Base-by-base conservation (phyloP, 1,139 yeast species). In the Diutina sp. region DNA sequence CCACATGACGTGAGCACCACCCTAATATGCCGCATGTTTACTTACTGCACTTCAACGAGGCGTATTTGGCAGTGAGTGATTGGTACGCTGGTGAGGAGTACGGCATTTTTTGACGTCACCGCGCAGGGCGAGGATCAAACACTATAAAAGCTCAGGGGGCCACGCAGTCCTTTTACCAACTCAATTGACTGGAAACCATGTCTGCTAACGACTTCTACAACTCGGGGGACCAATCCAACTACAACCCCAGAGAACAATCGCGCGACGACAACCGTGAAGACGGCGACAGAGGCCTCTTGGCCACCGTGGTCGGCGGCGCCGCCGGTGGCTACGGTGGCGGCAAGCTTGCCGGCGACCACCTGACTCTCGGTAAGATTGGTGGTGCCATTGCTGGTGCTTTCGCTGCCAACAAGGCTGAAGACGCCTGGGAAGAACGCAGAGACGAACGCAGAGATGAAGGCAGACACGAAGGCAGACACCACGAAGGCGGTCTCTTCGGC, bases 311-410 rank as follows among this genome's bases (percentile, higher is more conserved):
- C 32, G 53, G 53, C 6, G 53, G 53, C 11, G n/a, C 32, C 8
- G 82, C 82, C 55, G 87, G 87, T 46, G 62, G 61, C 16, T 60
- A 58, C 41, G 62, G 59, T 6, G 62, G 62, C 16, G 58, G 58
- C 18, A 60, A 60, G 56, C 11, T 60, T 16, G 55, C 57, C 4
- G 60, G 61, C 2, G 50, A 55, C 41, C 12, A 32, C 28, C 72
- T 80, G 21, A 77, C 74, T 21, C 63, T 82, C 47, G 83, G 84
- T 57, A 76, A 79, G 55, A 69, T 82, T 58, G 77, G 76, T 28
- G 88, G 88, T 66, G 85, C 83, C 47, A 63, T 83, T 64, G 80
- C 77, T 48, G 87, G 88, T 65, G 87, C 86, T 41, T 63, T 80
- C 61, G 77, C 77, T 55, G 87, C 84, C 56, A 77, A 80, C 71